These are phyloP conservation scores for Coemansia sp. DNA, from an alignment of 192 early-diverging fungal species.

Conservation along the genomic window DNA sequence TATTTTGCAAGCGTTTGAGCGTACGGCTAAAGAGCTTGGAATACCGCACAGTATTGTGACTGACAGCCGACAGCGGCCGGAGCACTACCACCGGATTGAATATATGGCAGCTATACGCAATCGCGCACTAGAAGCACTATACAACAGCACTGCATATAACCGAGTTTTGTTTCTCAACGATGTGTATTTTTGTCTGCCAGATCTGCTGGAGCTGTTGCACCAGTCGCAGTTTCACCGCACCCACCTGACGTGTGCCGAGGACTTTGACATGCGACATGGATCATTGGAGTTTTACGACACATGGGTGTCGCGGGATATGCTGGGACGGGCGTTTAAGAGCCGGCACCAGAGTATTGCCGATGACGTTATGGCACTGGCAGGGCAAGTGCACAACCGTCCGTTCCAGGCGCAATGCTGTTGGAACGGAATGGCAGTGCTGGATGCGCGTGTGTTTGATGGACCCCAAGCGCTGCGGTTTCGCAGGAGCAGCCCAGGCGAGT, in stretches of 20 bases:
- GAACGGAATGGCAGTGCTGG: slow-evolving; percentile 52
- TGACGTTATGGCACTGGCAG: slow-evolving; percentile 21
- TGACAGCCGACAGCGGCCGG: slow-evolving; percentile 9
- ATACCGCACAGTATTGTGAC: slow-evolving; percentile 29
- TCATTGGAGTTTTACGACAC: slow-evolving; percentile 50
- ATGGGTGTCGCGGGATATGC: slow-evolving; percentile 54
- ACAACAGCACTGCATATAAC: slow-evolving; percentile 12
- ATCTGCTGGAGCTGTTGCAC: slow-evolving; percentile 52
- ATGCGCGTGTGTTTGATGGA: slow-evolving; percentile 32
- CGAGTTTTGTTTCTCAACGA: slow-evolving; percentile 52
- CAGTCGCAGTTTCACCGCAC: slow-evolving; percentile 48
- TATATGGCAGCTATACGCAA: slow-evolving; percentile 55
- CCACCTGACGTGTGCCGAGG: slow-evolving; percentile 55
- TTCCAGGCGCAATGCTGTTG: slow-evolving; percentile 57
- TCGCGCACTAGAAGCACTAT: slow-evolving; percentile 45
- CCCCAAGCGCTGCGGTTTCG: slow-evolving; percentile 18
- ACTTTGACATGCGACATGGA: slow-evolving; percentile 41
- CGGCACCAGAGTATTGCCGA: slow-evolving; percentile 38
- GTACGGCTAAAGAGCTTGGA: slow-evolving; percentile 12
- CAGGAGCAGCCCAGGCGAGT: slow-evolving; percentile 33
- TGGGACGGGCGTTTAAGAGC: slow-evolving; percentile 42
- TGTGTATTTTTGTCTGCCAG: slow-evolving; percentile 49
- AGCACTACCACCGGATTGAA: slow-evolving; percentile 41
- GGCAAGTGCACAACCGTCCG: slow-evolving; percentile 26
- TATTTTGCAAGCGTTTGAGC: slow-evolving; percentile 24